Percentiles rank a stretch among this genome's conserved stretches.
Evolutionary conservation across 768 basidiomycete genomes (phyloP).

Genomic region (Postia placenta): DNA sequence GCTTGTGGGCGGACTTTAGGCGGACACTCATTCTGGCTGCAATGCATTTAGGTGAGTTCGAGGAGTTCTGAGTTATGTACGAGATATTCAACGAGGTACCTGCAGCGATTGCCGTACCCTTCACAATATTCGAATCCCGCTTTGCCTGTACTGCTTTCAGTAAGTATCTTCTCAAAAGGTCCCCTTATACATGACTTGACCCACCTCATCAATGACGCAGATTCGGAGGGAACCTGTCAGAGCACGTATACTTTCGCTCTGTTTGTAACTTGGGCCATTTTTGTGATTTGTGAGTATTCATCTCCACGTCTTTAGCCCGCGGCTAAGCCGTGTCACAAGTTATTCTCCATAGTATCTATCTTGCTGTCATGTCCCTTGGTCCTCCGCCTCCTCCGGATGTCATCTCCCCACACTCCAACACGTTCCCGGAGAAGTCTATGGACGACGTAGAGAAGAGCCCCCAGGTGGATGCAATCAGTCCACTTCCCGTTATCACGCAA

Average conservation of each 20-base stretch:
- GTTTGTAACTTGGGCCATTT: constrained; percentile 14
- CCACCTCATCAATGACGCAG: constrained; percentile 1
- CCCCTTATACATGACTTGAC: not conserved
- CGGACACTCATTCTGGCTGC: constrained; percentile 17
- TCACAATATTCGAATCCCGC: constrained; percentile 13
- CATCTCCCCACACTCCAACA: not conserved
- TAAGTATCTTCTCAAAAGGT: constrained; percentile 3
- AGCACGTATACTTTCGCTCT: constrained; percentile 12
- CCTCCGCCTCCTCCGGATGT: constrained; percentile 11
- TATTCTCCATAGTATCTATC: constrained; percentile 16
- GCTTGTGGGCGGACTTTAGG: constrained; percentile 18
- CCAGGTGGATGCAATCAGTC: not conserved
- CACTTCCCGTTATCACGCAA: not conserved
- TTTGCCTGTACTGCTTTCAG: constrained; percentile 21
- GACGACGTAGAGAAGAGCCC: not conserved
- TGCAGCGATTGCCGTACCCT: constrained; percentile 17
- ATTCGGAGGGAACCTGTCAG: constrained; percentile 16
- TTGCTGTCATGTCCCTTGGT: constrained; percentile 20
- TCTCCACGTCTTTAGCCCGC: no score
- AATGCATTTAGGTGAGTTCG: constrained; percentile 17
- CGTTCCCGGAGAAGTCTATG: not conserved
- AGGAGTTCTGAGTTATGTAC: not conserved
- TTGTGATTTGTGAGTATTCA: constrained; percentile 17
- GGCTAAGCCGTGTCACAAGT: no score
- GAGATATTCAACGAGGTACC: not conserved